Conservation (phyloP, 2,329 filamentous ascomycete genomes). For the Laburnicola sp. region DNA sequence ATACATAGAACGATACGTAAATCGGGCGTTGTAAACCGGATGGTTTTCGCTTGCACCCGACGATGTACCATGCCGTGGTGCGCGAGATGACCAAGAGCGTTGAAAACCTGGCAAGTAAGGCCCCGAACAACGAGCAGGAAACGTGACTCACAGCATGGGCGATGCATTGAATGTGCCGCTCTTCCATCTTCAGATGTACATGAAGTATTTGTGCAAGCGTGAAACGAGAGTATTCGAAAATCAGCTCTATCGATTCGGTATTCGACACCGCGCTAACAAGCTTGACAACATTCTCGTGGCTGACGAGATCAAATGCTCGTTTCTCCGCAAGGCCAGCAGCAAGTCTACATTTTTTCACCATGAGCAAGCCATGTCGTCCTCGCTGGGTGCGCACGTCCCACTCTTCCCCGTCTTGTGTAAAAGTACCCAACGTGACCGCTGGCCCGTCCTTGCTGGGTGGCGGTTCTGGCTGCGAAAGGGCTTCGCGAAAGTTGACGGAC, state of each 20-base stretch:
- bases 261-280: background rate
- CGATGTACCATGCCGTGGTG: slow-evolving; percentile 4
- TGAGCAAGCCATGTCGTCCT: slow-evolving; percentile 4
- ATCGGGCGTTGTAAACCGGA: slow-evolving; percentile 11
- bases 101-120: slow-evolving; percentile 11
- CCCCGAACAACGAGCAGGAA: background rate
- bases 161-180: slow-evolving; percentile 13
- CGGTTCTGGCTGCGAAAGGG: background rate
- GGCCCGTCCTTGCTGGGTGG: background rate
- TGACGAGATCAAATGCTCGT: background rate
- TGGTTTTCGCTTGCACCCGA: slow-evolving; percentile 2
- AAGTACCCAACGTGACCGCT: slow-evolving; percentile 6
- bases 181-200: slow-evolving; percentile 13
- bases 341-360: slow-evolving; percentile 7
- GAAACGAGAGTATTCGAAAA: slow-evolving; percentile 13
- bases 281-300: slow-evolving; percentile 8
- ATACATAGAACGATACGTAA: slow-evolving; percentile 11
- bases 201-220: slow-evolving; percentile 13
- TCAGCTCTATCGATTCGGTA: slow-evolving; percentile 1
- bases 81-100: slow-evolving; percentile 5
- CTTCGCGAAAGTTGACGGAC: background rate
- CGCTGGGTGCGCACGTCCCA: slow-evolving; percentile 10
- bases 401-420: slow-evolving; percentile 7
- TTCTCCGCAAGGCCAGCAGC: slow-evolving; percentile 1
- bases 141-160: slow-evolving; percentile 12